Percentiles rank a stretch among this genome's conserved stretches.
These are phyloP conservation scores for Xylariomycetidae sp. DNA, from an alignment of 2,329 filamentous ascomycete species.

Conservation along the genomic window DNA sequence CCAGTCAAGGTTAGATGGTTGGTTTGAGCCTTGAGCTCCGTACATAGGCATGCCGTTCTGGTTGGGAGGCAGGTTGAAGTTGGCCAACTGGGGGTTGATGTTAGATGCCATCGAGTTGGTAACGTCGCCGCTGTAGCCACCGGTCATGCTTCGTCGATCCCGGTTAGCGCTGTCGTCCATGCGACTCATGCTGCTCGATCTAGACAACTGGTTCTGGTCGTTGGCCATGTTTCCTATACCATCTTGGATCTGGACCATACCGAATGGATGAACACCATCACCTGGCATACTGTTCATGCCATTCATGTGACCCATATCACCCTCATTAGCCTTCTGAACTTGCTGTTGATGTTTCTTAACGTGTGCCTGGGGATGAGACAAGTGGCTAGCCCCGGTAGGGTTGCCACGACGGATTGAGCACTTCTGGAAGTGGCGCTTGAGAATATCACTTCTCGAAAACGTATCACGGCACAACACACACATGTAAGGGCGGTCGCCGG, in stretches of 20 bases:
- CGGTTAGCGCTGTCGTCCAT: conserved; percentile 51
- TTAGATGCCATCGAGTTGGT: conserved; percentile 57
- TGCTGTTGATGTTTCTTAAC: conserved; percentile 73
- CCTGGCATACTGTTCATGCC: conserved; percentile 54
- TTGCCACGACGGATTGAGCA: conserved; percentile 96
- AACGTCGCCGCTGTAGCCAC: conserved; percentile 51
- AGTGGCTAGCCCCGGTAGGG: conserved; percentile 87
- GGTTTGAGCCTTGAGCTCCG: conserved; percentile 54
- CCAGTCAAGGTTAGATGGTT: conserved; percentile 67
- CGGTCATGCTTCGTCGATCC: conserved; percentile 54
- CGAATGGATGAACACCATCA: conserved; percentile 53
- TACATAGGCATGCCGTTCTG: conserved; percentile 64
- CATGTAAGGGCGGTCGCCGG: conserved; percentile 96
- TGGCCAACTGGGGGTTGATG: conserved; percentile 59
- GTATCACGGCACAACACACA: conserved; percentile 97
- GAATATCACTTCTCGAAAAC: conserved; percentile 94
- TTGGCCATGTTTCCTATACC: conserved; percentile 56
- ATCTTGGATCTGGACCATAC: conserved; percentile 52
- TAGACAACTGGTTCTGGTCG: conserved; percentile 58
- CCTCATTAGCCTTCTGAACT: conserved; percentile 46
- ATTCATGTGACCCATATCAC: conserved; percentile 56
- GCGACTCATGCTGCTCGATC: conserved; percentile 56
- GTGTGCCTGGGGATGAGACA: conserved; percentile 88
- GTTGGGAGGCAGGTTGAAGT: conserved; percentile 58
- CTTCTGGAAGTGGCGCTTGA: conserved; percentile 99